These are phyloP conservation scores for Pythium angustatum DNA, from an alignment of 352 stramenopile species.

Conservation along the genomic window DNA sequence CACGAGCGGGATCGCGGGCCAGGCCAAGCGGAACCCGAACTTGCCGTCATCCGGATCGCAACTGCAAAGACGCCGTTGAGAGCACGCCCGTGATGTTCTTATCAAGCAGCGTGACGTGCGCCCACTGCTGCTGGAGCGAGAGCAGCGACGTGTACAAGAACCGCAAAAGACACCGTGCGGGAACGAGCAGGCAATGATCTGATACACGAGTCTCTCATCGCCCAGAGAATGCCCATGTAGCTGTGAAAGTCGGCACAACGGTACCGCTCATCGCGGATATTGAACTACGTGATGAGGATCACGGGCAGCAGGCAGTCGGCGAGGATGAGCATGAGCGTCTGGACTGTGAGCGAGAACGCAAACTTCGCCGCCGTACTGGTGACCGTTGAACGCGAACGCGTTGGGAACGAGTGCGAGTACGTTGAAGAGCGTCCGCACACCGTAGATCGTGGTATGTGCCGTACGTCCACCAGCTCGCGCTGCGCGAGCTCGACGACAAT, in stretches of 20 bases:
- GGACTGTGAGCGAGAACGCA: conserved; percentile 7
- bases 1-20: conserved; percentile 21
- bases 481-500: conserved; percentile 44
- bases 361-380: conserved; percentile 31
- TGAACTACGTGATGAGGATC: conserved; percentile 19
- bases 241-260: conserved; percentile 3
- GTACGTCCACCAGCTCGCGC: conserved; percentile 27
- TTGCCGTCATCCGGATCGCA: conserved; percentile 10
- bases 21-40: conserved; percentile 29
- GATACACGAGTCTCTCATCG: conserved; percentile 27
- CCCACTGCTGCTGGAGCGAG: conserved; percentile 26
- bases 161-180: conserved; percentile 26
- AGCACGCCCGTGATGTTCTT: conserved; percentile 25
- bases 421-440: conserved; percentile 10
- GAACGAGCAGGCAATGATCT: conserved; percentile 32
- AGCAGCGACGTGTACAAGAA: conserved; percentile 22
- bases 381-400: conserved; percentile 35
- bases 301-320: conserved; percentile 8
- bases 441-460: conserved; percentile 30
- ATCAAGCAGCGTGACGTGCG: conserved; percentile 31
- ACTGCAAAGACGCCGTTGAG: background rate
- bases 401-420: conserved; percentile 15
- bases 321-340: conserved; percentile 23
- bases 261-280: conserved; percentile 25
- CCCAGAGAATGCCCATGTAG: conserved; percentile 23